Percentiles rank a stretch among this genome's conserved stretches.
Evolutionary conservation across 495 filamentous ascomycete species (phyloP).

Genomic region (Apiosordaria backusii): DNA sequence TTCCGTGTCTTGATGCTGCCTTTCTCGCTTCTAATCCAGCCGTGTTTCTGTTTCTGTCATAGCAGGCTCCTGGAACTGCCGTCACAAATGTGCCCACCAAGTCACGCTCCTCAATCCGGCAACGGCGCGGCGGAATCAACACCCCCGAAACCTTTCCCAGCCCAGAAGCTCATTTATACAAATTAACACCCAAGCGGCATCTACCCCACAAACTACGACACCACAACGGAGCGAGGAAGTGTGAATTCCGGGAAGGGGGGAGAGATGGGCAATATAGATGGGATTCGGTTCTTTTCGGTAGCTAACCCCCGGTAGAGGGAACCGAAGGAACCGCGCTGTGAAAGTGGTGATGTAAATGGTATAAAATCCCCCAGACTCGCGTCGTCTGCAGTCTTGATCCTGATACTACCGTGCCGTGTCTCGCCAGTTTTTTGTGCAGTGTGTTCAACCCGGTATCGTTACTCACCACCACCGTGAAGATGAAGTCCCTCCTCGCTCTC

Average conservation of each 20-base stretch:
- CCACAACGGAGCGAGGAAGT: background rate
- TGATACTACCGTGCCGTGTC: conserved; percentile 15
- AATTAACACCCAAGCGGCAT: background rate
- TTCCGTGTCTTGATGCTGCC: background rate
- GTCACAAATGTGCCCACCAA: background rate
- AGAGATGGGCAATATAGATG: background rate
- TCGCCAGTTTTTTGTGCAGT: background rate
- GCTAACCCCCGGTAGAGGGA: conserved; percentile 1
- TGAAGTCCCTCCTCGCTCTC: conserved; percentile 35
- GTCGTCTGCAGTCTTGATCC: background rate
- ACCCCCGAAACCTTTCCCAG: background rate
- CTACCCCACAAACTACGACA: conserved; percentile 8
- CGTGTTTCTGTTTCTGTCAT: background rate
- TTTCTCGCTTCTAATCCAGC: background rate
- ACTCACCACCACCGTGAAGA: conserved; percentile 12
- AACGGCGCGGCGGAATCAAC: background rate
- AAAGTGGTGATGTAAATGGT: background rate
- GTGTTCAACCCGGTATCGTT: background rate
- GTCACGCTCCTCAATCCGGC: background rate
- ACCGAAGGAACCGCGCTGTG: background rate
- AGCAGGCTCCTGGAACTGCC: too few species aligned
- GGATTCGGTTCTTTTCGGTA: background rate
- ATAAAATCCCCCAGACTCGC: background rate
- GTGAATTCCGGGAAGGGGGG: background rate
- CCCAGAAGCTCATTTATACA: background rate